Evolutionary conservation across 2,329 filamentous ascomycete genomes (phyloP).

Genomic region (Proliferodiscus dingleyae): DNA sequence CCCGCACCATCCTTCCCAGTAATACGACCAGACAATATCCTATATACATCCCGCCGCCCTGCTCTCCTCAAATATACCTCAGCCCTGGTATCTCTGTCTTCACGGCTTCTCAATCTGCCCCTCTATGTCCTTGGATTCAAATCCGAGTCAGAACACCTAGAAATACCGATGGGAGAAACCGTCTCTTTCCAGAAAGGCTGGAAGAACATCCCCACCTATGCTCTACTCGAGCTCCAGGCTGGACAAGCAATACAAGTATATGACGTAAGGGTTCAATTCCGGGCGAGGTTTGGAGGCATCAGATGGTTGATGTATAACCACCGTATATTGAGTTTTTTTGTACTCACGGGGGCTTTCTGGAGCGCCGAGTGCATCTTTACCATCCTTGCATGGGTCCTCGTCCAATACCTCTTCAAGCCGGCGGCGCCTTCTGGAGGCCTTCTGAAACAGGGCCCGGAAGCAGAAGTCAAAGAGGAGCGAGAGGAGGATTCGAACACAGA

Average conservation of each 20-base stretch:
- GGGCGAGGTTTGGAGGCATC: constrained; percentile 70
- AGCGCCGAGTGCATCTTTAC: constrained; percentile 64
- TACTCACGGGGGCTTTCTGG: constrained; percentile 74
- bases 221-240: neutral
- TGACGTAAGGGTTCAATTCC: constrained; percentile 60
- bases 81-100: constrained; percentile 61
- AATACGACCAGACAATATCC: constrained; percentile 33
- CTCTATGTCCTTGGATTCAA: constrained; percentile 65
- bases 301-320: constrained; percentile 86
- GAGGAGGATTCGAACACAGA: constrained; percentile 21
- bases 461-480: constrained; percentile 16
- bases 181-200: constrained; percentile 52
- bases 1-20: constrained; percentile 6
- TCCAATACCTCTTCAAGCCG: constrained; percentile 7
- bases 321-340: constrained; percentile 61
- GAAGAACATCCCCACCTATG: constrained; percentile 12
- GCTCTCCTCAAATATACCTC: constrained; percentile 76
- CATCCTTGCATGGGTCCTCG: constrained; percentile 53
- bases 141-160: constrained; percentile 58
- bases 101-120: constrained; percentile 58
- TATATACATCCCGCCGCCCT: constrained; percentile 65
- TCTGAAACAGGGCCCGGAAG: constrained; percentile 22
- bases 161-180: constrained; percentile 67
- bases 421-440: no score
- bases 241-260: constrained; percentile 67